phyloP scores from a whole-genome alignment of 2,329 filamentous ascomycete genomes.

The Didymella keratinophila region DNA sequence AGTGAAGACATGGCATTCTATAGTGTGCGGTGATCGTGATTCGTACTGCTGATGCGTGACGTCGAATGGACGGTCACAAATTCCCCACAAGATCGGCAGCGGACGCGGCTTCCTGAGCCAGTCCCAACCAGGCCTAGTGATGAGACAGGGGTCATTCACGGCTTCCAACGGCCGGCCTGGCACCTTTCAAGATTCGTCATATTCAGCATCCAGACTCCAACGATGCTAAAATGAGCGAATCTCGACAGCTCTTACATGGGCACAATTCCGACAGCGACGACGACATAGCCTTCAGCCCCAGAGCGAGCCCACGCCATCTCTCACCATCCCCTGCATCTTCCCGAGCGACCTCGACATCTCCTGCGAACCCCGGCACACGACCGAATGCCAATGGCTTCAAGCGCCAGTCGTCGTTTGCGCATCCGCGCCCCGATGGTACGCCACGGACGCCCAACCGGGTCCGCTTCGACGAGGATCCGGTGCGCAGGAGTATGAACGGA shows the following conservation, averaged over 20 bases:
- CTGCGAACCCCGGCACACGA: conserved; percentile 35
- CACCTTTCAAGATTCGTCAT: conserved; percentile 20
- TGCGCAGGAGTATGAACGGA: conserved; percentile 47
- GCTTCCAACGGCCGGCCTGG: conserved; percentile 15
- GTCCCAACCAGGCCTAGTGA: background rate
- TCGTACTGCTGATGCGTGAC: no score
- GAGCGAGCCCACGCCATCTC: conserved; percentile 29
- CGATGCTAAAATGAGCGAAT: conserved; percentile 52
- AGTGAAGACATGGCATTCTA: no score
- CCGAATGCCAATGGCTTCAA: conserved; percentile 38
- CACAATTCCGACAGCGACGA: conserved; percentile 43
- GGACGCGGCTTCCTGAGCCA: background rate
- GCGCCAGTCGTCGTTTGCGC: conserved; percentile 57
- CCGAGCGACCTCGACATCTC: conserved; percentile 41
- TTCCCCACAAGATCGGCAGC: conserved; percentile 16
- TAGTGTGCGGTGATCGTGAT: no score
- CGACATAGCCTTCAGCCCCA: conserved; percentile 32
- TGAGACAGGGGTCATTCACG: conserved; percentile 12
- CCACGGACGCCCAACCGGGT: conserved; percentile 75
- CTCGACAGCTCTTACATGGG: conserved; percentile 49
- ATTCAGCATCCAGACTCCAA: conserved; percentile 21
- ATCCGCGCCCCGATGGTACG: conserved; percentile 57
- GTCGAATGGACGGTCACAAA: no score
- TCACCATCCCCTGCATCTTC: conserved; percentile 42
- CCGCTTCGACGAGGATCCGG: conserved; percentile 67